Evolutionary conservation across 1,284 basidiomycete genomes (phyloP), one percentile per base, ranked within the genome.

Genomic region (Ganoderma multipileum): DNA sequence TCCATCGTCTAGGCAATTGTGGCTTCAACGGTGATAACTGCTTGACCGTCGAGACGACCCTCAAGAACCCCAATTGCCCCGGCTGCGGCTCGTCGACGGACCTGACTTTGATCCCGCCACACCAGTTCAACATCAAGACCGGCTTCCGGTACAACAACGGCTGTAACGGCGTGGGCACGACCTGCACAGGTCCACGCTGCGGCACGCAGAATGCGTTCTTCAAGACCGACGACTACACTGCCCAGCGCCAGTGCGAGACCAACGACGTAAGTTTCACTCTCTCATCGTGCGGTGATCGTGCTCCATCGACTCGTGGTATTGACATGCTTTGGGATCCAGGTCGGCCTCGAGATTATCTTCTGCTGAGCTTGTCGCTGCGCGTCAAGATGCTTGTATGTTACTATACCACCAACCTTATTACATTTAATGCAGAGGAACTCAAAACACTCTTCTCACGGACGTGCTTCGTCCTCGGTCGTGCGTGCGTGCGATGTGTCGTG

Each of bases 81-180:
- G 84, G 85, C 2, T 77, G 80, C 68, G 84, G 84, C 11, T 83
- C 83, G 8, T 81, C 79, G 55, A 73, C 77, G n/a, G 85, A 86
- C 68, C 76, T 86, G 59, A 84, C 83, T 67, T 76, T 86, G 71
- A 86, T 86, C 57, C 0, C 72, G 0, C 82, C 83, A 18, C 81
- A 83, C 68, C 74, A 73, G 5, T 78, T 78, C 72, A 79, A 77
- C 68, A 81, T 81, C 33, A 68, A 68, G 50, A 70, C 76, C 14
- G 74, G 75, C 14, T 81, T 82, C 74, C 73, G 73, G 52, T 80
- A 76, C 72, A 75, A 72, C 60, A 69, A 70, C 42, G 77, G 76
- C 14, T 83, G 81, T 68, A 73, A 80, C 50, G 77, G 80, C 52
- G 70, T 72, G 30, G 81, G 81, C 60, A 75, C 72, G 5, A 71